These are phyloP conservation scores for Paraphaeosphaeria sporulosa DNA, from an alignment of 2,329 filamentous ascomycete species.

Conservation along the genomic window DNA sequence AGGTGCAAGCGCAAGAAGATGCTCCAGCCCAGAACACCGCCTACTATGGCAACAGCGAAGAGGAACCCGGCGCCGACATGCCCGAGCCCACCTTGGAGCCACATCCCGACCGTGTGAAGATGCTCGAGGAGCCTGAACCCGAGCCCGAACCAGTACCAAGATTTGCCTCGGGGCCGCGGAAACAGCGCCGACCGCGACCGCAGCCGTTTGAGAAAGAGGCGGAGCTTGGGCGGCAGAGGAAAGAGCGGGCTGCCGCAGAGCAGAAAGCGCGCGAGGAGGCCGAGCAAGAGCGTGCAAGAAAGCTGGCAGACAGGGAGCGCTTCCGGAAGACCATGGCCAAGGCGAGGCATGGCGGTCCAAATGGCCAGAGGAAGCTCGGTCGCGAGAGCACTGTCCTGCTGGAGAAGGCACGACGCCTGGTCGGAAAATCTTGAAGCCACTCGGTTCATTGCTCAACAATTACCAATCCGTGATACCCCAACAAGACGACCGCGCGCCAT, in stretches of 20 bases:
- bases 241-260: conserved; percentile 70
- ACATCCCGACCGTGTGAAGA: conserved; percentile 67
- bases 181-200: conserved; percentile 36
- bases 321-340: conserved; percentile 72
- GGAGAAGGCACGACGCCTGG: conserved; percentile 78
- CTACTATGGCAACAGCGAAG: conserved; percentile 38
- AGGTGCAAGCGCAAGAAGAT: conserved; percentile 73
- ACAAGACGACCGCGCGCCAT: background rate
- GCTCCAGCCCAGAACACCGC: conserved; percentile 47
- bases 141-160: conserved; percentile 30
- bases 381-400: conserved; percentile 80
- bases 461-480: background rate
- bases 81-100: conserved; percentile 57
- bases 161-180: conserved; percentile 18
- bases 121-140: conserved; percentile 57
- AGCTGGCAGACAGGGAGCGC: conserved; percentile 71
- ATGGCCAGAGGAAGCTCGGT: conserved; percentile 81
- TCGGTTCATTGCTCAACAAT: background rate
- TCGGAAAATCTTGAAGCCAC: conserved; percentile 49
- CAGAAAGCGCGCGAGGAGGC: conserved; percentile 68
- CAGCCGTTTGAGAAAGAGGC: conserved; percentile 55
- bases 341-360: conserved; percentile 66
- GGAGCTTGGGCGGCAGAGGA: conserved; percentile 58
- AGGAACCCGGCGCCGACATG: conserved; percentile 31
- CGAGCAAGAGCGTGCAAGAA: conserved; percentile 62